phyloP scores from a whole-genome alignment of 2,329 filamentous ascomycete species.

The Diaporthe ilicicola region DNA sequence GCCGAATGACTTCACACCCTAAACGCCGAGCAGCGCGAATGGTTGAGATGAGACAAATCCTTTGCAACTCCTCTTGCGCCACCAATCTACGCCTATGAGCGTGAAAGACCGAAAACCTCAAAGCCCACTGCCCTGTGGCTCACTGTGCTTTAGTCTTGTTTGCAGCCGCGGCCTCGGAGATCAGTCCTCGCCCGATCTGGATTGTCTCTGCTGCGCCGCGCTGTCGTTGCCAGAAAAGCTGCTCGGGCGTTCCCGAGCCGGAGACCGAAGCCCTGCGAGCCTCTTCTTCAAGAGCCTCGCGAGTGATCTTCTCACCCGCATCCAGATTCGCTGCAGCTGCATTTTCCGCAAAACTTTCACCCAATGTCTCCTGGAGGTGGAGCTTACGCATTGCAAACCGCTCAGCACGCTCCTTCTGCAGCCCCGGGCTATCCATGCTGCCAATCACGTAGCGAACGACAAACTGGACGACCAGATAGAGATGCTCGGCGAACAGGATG shows the following conservation, averaged over 20 bases:
- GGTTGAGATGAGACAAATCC: not conserved
- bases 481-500: constrained; percentile 87
- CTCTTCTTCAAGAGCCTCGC: constrained; percentile 71
- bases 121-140: not conserved
- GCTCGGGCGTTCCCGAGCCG: constrained; percentile 60
- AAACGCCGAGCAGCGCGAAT: not conserved
- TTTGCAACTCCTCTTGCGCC: not conserved
- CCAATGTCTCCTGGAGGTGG: constrained; percentile 78
- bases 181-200: constrained; percentile 62
- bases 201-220: constrained; percentile 66
- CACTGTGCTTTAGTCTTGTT: constrained; percentile 33
- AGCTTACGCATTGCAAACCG: constrained; percentile 82
- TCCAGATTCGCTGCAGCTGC: constrained; percentile 56
- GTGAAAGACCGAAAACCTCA: not conserved
- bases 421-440: constrained; percentile 85
- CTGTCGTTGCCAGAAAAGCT: constrained; percentile 70
- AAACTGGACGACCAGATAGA: constrained; percentile 82
- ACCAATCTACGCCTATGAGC: not conserved
- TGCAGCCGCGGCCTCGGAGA: constrained; percentile 50
- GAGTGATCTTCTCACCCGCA: constrained; percentile 70
- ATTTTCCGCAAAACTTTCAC: constrained; percentile 61
- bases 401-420: constrained; percentile 85
- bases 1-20: not conserved
- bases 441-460: constrained; percentile 76
- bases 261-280: constrained; percentile 59